Percentiles rank a stretch among this genome's conserved stretches.
These are phyloP conservation scores for Lagerstroemia speciosa DNA, from an alignment of 345 rosid genomes.

Conservation along the genomic window DNA sequence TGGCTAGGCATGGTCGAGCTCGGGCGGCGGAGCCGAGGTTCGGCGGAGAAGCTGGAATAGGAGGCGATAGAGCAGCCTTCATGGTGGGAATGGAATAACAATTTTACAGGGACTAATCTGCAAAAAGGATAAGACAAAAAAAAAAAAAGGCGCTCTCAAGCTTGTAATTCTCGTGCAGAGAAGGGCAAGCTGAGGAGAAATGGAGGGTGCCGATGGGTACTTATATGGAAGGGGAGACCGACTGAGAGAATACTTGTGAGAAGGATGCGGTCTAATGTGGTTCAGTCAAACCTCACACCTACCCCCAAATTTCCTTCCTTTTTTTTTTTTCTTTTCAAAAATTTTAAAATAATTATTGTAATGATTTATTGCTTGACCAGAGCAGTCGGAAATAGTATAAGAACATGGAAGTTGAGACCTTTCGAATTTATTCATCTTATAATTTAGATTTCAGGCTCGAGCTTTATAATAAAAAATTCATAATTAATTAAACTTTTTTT, in stretches of 20 bases:
- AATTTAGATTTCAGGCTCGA: too few relatives aligned
- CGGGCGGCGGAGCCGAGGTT: constrained; percentile 16
- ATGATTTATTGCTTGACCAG: too few relatives aligned
- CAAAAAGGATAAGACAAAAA: too few relatives aligned
- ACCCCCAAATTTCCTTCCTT: not conserved
- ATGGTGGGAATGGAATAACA: constrained; percentile 8
- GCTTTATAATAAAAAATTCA: too few relatives aligned
- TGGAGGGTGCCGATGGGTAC: constrained; percentile 8
- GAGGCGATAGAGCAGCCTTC: constrained; percentile 28
- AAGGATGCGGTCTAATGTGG: not conserved
- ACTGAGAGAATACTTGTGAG: not conserved
- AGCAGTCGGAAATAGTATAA: too few relatives aligned
- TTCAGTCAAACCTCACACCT: constrained; percentile 11
- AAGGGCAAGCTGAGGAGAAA: constrained; percentile 44
- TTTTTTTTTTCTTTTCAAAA: not conserved
- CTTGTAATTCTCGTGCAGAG: constrained; percentile 34
- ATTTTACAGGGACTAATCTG: not conserved
- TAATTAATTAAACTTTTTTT: too few relatives aligned
- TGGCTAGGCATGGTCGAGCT: constrained; percentile 2
- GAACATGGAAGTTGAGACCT: too few relatives aligned
- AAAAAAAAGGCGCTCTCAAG: not conserved
- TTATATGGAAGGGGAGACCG: constrained; percentile 9
- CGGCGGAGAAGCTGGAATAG: constrained; percentile 3
- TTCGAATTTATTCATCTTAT: too few relatives aligned
- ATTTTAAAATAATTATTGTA: not conserved